Conservation (phyloP, 176 grass and related monocot species). For the Phoenix roebelenii region DNA sequence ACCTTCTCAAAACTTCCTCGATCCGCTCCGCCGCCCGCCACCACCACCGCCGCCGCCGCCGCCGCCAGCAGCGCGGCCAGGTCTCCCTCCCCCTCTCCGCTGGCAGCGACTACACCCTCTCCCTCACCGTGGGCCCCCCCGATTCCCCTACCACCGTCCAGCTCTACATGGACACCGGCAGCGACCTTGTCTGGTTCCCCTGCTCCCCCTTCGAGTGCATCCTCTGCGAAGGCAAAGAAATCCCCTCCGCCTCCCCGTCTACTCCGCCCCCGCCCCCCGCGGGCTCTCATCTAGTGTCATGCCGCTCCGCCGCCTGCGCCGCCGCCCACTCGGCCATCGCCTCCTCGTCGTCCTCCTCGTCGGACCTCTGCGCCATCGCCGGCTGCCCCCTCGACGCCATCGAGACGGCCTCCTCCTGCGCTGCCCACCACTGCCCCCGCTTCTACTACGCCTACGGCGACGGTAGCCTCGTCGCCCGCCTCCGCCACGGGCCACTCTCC, state of each 20-base stretch:
- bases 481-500: conserved; percentile 51
- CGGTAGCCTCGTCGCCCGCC: conserved; percentile 69
- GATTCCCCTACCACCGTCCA: conserved; percentile 35
- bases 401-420: conserved; percentile 49
- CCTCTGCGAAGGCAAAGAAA: conserved; percentile 71
- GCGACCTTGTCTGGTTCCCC: conserved; percentile 91
- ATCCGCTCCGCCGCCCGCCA: conserved; percentile 46
- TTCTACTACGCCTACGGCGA: conserved; percentile 93
- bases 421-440: conserved; percentile 45
- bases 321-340: conserved; percentile 46
- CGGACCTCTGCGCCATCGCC: conserved; percentile 72
- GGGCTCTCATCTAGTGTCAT: conserved; percentile 36
- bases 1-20: conserved; percentile 50
- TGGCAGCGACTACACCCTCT: conserved; percentile 87
- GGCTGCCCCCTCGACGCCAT: conserved; percentile 62
- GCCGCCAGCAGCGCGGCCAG: background rate
- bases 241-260: background rate
- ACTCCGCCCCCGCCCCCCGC: conserved; percentile 16
- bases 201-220: conserved; percentile 88
- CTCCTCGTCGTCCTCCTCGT: conserved; percentile 28
- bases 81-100: conserved; percentile 56
- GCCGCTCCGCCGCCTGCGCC: conserved; percentile 56
- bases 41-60: conserved; percentile 17
- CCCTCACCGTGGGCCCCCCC: conserved; percentile 43
- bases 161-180: conserved; percentile 87